Evolutionary conservation across 1,139 yeast species (phyloP), one percentile per base, ranked within the genome.

Genomic region (Nakaseomyces kungkrabaensis): DNA sequence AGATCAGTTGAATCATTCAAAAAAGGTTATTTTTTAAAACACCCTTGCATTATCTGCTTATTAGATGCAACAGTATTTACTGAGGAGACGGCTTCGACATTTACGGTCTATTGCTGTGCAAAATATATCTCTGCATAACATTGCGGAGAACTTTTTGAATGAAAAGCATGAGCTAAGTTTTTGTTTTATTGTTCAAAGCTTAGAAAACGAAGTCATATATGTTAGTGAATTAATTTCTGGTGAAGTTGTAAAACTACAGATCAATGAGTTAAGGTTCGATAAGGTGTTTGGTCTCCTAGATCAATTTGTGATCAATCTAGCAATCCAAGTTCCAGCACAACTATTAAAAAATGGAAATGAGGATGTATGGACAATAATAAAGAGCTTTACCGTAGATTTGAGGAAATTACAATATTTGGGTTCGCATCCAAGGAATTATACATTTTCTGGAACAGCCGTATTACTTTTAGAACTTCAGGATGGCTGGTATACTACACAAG

Each of bases 141-240:
- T 29, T 17, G 33, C 50, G 25, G 26, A 22, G 10, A 36, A 52
- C 37, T 29, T 48, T 8, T 9, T 42, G 29, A n/a, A 31, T 32
- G 45, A 34, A 34, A 24, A 26, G 37, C 48, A 43, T 32, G 31
- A 49, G 17, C 43, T 58, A 37, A 51, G 56, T 7, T 60, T 60
- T 34, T 64, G 56, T 38, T 49, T 61, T 26, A 50, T 56, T 2
- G 22, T 64, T 5, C 62, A 62, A 36, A 55, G 57, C 6, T 22
- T 48, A 7, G 50, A 53, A n/a, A 58, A 58, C 1, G 51, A 54
- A n/a, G 13, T 48, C 3, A 27, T 61, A 3, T 62, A 62, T 47
- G 55, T 63, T 8, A 63, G 66, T 50, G 68, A 65, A 49, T 48
- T 53, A 4, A 63, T 62, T 49, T 24, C 36, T 9, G 56, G 55